phyloP scores from a whole-genome alignment of 352 stramenopile genomes.

The Albugo candida region DNA sequence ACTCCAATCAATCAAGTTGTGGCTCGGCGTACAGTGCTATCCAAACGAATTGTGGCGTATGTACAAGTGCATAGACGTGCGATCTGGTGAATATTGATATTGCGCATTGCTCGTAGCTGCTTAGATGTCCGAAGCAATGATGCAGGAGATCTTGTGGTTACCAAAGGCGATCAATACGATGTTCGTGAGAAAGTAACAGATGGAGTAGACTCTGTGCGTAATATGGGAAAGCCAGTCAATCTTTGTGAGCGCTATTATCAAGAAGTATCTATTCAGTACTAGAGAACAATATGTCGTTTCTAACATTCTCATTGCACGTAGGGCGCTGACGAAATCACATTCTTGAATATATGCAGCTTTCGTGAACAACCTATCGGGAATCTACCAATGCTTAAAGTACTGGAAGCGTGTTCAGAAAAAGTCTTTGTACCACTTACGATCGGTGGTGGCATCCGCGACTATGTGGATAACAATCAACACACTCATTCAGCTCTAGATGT shows the following conservation, averaged over 20 bases:
- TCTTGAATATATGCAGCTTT: constrained; percentile 99
- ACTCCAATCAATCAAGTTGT: constrained; percentile 13
- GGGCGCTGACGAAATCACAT: constrained; percentile 92
- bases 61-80: constrained; percentile 6
- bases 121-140: constrained; percentile 95
- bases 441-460: constrained; percentile 92
- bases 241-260: constrained; percentile 91
- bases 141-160: constrained; percentile 92
- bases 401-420: constrained; percentile 86
- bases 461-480: constrained; percentile 79
- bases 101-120: constrained; percentile 27
- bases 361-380: constrained; percentile 91
- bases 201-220: constrained; percentile 80
- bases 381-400: constrained; percentile 91
- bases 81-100: background rate
- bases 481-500: constrained; percentile 89
- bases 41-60: constrained; percentile 90
- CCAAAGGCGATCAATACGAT: constrained; percentile 98
- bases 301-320: constrained; percentile 1
- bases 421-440: constrained; percentile 97
- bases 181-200: constrained; percentile 71
- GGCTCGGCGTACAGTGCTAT: constrained; percentile 46
- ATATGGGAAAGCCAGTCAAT: constrained; percentile 94
- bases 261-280: constrained; percentile 20
- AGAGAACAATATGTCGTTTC: background rate